Evolutionary conservation across 1,284 basidiomycete species (phyloP), one percentile per base, ranked within the genome.

Genomic region (Trichosporon sp.): DNA sequence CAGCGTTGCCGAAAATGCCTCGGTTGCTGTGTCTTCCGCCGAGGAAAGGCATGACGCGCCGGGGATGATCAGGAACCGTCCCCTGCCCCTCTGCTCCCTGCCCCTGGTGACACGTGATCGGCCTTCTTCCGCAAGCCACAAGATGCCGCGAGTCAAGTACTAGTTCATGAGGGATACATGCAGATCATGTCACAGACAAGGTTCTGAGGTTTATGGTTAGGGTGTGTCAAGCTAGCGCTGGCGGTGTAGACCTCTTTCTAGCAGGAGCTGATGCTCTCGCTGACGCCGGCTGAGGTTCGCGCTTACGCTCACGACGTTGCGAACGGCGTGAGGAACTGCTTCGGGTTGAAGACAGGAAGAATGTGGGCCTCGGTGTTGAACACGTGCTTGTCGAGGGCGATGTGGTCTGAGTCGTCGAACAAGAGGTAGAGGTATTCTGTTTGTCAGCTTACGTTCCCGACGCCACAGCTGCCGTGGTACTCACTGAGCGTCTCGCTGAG

Each of bases 401-500:
- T 83, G 21, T 89, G 87, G 64, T 85, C 86, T 16, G 88, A 88
- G 77, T 94, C 92, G 65, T 91, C 89, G 80, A 97, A 98, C 4
- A 97, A 85, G 73, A 98, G 84, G 80, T 92, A 98, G 54, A 99
- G 86, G 84, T 99, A 99, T 83, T 99, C 84, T 85, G 70, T 2
- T 0, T 12, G 68, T 73, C 68, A 72, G 68, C 54, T 7, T 6
- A 16, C 8, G 7, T 11, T 26, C 7, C 2, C n/a, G 1, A 1
- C 10, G 3, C 2, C 11, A 14, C 37, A 48, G 38, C 8, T 63
- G 32, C 14, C 6, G 5, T 37, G 35, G 5, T 35, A 82, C 84
- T 75, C 71, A 85, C 84, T 98, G 70, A 98, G 85, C 4, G 95
- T 98, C 84, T 98, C 95, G 77, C 91, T 91, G 90, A 96, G 86